A percentile compares a stretch with the other conserved stretches of the same genome.
These are phyloP conservation scores for Leccinum boreale DNA, from an alignment of 768 basidiomycete species.

Conservation along the genomic window DNA sequence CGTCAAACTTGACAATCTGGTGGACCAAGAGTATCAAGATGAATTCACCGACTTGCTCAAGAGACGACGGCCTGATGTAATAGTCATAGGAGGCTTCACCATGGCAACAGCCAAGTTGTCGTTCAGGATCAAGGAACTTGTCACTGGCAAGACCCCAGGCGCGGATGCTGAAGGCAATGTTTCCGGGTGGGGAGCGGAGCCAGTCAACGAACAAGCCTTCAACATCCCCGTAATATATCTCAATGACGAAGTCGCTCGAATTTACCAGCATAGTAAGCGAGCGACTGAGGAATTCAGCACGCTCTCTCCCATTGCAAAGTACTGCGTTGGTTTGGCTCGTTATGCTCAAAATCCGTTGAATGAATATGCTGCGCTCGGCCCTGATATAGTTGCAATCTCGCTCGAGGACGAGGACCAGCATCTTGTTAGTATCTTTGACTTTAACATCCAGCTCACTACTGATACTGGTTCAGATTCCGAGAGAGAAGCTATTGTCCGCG, in stretches of 20 bases:
- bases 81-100: constrained; percentile 86
- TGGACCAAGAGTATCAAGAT: constrained; percentile 60
- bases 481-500: constrained; percentile 75
- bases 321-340: constrained; percentile 91
- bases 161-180: constrained; percentile 19
- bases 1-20: constrained; percentile 83
- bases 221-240: constrained; percentile 79
- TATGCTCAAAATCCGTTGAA: constrained; percentile 92
- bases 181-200: constrained; percentile 29
- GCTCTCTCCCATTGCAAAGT: constrained; percentile 75
- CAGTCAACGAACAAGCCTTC: constrained; percentile 41
- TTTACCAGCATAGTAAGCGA: constrained; percentile 89
- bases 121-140: constrained; percentile 58
- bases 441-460: neutral
- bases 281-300: constrained; percentile 81
- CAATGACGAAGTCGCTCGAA: constrained; percentile 86
- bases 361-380: constrained; percentile 87
- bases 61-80: constrained; percentile 80
- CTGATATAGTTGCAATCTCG: constrained; percentile 78
- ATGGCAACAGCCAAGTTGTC: constrained; percentile 74
- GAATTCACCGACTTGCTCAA: constrained; percentile 82
- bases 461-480: constrained; percentile 59
- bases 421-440: constrained; percentile 49
- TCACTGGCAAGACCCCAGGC: constrained; percentile 31
- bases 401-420: constrained; percentile 87